Conservation (phyloP, 495 filamentous ascomycete genomes). For the Hypoxylon lienhwacheense region DNA sequence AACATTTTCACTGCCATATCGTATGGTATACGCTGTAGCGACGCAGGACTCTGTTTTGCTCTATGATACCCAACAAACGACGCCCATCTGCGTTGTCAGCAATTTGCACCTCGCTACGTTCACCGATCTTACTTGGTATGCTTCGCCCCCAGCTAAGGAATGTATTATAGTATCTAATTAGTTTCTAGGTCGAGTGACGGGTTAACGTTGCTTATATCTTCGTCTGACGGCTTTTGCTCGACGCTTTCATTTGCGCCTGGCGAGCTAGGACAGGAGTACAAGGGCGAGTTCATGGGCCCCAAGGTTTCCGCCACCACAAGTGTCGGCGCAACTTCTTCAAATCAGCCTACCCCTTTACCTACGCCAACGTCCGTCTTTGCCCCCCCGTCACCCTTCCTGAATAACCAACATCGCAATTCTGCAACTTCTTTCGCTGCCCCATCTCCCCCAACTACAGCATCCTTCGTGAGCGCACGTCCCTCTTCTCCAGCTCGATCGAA, state of each 20-base stretch:
- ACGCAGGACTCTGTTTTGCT: slow-evolving; percentile 96
- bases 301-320: slow-evolving; percentile 48
- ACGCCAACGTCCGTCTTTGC: slow-evolving; percentile 64
- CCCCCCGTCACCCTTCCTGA: slow-evolving; percentile 59
- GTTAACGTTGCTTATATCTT: slow-evolving; percentile 88
- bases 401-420: slow-evolving; percentile 55
- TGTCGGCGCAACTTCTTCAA: slow-evolving; percentile 49
- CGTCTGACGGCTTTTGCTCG: slow-evolving; percentile 97
- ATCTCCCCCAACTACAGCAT: slow-evolving; percentile 56
- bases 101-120: slow-evolving; percentile 97
- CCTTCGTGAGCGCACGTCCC: slow-evolving; percentile 58
- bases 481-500: slow-evolving; percentile 79
- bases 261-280: slow-evolving; percentile 87
- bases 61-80: slow-evolving; percentile 96
- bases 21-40: slow-evolving; percentile 94
- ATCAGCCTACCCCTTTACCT: slow-evolving; percentile 63
- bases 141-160: background rate
- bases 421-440: slow-evolving; percentile 56
- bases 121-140: slow-evolving; percentile 93
- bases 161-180: slow-evolving; percentile 33
- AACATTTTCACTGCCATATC: slow-evolving; percentile 84
- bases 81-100: slow-evolving; percentile 88
- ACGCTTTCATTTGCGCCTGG: slow-evolving; percentile 79
- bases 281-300: slow-evolving; percentile 60
- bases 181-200: slow-evolving; percentile 86